phyloP scores from a whole-genome alignment of 2,329 filamentous ascomycete species.

The Cladosporium sp. region DNA sequence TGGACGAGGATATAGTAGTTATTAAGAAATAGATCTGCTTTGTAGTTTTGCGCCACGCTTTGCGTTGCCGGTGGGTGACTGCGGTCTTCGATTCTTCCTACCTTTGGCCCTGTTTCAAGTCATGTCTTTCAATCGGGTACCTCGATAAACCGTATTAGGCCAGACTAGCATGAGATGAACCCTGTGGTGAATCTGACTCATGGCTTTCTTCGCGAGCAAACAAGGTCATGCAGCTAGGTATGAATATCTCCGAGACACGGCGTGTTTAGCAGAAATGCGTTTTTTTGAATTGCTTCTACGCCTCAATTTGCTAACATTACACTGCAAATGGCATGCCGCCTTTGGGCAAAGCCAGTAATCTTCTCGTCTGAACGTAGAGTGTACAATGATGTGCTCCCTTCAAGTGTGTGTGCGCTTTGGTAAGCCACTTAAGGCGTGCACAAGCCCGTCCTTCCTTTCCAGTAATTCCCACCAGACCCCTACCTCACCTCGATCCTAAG shows the following conservation, averaged over 20 bases:
- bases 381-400: slow-evolving; percentile 1
- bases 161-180: too few species aligned
- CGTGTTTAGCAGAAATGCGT: neutral
- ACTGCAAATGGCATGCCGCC: slow-evolving; percentile 1
- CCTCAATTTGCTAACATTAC: slow-evolving; percentile 9
- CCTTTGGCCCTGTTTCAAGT: too few species aligned
- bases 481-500: neutral
- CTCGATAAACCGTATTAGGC: too few species aligned
- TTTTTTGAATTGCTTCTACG: slow-evolving; percentile 6
- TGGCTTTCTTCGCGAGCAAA: too few species aligned
- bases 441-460: neutral
- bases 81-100: too few species aligned
- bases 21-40: too few species aligned
- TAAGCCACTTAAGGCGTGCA: neutral
- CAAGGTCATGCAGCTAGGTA: too few species aligned
- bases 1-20: neutral
- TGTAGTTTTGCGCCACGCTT: too few species aligned
- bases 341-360: neutral
- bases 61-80: too few species aligned
- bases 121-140: too few species aligned
- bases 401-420: neutral
- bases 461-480: neutral
- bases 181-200: too few species aligned
- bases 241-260: too few species aligned
- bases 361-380: slow-evolving; percentile 7